A percentile compares a stretch with the other conserved stretches of the same genome.
phyloP scores from a whole-genome alignment of 2,329 filamentous ascomycete species.

The Trichocomaceae sp. region DNA sequence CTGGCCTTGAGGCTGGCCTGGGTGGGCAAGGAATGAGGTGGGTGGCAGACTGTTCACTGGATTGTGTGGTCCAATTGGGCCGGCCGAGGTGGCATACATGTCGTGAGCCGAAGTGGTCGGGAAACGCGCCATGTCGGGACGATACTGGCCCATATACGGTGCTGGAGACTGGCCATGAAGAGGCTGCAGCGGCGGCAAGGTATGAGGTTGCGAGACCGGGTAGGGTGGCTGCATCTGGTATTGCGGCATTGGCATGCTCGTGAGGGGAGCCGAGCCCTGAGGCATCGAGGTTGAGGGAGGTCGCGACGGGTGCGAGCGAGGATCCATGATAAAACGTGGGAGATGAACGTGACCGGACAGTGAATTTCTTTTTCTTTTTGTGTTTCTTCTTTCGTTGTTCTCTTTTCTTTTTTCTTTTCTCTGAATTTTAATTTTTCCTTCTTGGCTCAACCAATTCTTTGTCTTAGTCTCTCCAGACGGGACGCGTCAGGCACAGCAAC shows the following conservation, averaged over 20 bases:
- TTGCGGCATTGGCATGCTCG: conserved; percentile 42
- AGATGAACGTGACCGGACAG: conserved; percentile 6
- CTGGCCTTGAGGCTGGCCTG: conserved; percentile 33
- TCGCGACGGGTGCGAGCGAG: conserved; percentile 38
- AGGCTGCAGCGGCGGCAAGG: conserved; percentile 42
- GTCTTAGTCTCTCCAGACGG: neutral
- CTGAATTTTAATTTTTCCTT: neutral
- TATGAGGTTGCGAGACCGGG: conserved; percentile 38
- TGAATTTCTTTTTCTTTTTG: neutral
- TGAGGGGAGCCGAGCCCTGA: conserved; percentile 39
- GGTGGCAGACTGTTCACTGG: conserved; percentile 38
- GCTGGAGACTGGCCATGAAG: conserved; percentile 40
- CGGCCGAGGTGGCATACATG: conserved; percentile 37
- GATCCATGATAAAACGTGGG: conserved; percentile 35
- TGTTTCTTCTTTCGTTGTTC: neutral
- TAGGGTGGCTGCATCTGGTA: conserved; percentile 43
- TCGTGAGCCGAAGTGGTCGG: conserved; percentile 36
- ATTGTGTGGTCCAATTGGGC: conserved; percentile 38
- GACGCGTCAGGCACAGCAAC: neutral
- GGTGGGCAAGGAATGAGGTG: conserved; percentile 37
- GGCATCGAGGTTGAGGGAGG: conserved; percentile 41
- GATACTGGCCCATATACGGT: conserved; percentile 38
- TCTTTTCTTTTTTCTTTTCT: neutral
- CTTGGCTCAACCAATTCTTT: neutral
- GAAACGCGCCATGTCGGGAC: conserved; percentile 38